phyloP scores from a whole-genome alignment of 2,329 filamentous ascomycete species.

The Pleurostoma richardsiae region DNA sequence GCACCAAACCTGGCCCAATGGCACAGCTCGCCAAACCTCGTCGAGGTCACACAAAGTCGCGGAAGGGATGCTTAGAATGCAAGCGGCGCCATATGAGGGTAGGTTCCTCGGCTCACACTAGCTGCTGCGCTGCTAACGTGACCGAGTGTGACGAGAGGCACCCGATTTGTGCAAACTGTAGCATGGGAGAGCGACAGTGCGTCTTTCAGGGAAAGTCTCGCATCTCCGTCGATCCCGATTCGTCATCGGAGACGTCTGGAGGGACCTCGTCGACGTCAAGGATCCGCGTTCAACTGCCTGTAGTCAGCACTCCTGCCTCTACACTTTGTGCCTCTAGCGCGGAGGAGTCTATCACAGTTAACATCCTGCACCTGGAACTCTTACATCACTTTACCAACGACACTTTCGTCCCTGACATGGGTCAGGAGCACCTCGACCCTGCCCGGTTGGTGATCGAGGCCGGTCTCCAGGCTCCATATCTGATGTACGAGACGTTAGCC shows the following conservation, averaged over 20 bases:
- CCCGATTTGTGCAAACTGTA: neutral
- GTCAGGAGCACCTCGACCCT: neutral
- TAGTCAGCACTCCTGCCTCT: neutral
- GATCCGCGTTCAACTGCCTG: neutral
- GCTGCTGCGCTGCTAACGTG: neutral
- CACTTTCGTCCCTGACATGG: neutral
- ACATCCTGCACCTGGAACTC: slow-evolving; percentile 2
- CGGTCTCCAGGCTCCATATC: neutral
- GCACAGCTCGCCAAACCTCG: neutral
- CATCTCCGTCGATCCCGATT: neutral
- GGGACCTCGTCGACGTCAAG: neutral
- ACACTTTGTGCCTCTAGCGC: neutral
- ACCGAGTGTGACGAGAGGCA: slow-evolving; percentile 2
- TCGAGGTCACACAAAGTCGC: slow-evolving; percentile 21
- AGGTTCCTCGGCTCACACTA: neutral
- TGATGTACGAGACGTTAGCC: neutral
- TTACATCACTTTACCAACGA: neutral
- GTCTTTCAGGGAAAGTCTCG: neutral
- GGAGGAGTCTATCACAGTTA: neutral
- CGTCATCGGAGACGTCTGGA: neutral
- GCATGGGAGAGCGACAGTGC: neutral
- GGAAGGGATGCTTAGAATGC: slow-evolving; percentile 23
- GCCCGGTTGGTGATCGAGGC: neutral
- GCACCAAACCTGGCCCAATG: neutral
- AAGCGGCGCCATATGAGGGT: slow-evolving; percentile 24